These are phyloP conservation scores for Fagus sylvatica DNA, from an alignment of 306 rosid genomes.

Conservation along the genomic window DNA sequence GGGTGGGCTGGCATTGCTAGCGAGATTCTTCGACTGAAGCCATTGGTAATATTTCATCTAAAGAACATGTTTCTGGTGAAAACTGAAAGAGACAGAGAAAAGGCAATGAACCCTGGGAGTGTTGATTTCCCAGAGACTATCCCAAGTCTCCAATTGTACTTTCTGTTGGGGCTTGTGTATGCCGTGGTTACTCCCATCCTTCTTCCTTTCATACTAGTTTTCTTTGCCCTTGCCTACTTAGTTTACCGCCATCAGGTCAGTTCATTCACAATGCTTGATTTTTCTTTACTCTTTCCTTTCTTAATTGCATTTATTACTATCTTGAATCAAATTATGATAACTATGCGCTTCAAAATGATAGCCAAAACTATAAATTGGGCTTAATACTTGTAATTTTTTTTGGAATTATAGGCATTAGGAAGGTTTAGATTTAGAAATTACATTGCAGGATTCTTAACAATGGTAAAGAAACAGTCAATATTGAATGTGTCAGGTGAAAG, in stretches of 20 bases:
- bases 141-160: conserved; percentile 90
- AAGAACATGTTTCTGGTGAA: conserved; percentile 90
- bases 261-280: conserved; percentile 3
- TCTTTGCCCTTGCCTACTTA: conserved; percentile 92
- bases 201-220: conserved; percentile 91
- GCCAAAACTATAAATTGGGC: neutral
- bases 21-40: conserved; percentile 93
- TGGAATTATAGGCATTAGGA: neutral
- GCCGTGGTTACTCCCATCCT: conserved; percentile 95
- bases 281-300: neutral
- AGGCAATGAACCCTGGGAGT: conserved; percentile 88
- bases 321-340: neutral
- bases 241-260: conserved; percentile 99
- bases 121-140: conserved; percentile 87
- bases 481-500: neutral
- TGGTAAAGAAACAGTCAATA: neutral
- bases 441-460: neutral
- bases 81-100: conserved; percentile 89
- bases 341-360: neutral
- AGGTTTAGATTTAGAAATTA: neutral
- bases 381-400: neutral
- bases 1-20: conserved; percentile 99
- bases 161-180: conserved; percentile 89
- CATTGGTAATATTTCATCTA: conserved; percentile 88
- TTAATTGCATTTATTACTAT: neutral